phyloP scores from a whole-genome alignment of 805 yeast species.

The Ogataea allantospora region DNA sequence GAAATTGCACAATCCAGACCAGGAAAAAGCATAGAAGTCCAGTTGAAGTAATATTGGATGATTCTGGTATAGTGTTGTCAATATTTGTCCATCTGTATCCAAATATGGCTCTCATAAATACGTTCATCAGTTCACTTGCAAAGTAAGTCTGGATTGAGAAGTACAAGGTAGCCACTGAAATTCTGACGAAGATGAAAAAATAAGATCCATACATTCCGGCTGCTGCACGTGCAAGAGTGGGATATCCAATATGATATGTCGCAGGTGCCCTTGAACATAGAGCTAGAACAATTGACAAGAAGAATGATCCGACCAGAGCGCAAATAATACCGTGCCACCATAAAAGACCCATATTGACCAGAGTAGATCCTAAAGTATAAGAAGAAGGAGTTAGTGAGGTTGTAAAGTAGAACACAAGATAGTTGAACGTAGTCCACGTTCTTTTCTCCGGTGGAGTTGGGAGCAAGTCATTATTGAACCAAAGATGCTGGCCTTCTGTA shows the following conservation, averaged over 20 bases:
- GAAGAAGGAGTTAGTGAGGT: slow-evolving; percentile 22
- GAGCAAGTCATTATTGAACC: slow-evolving; percentile 36
- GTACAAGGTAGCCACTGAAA: slow-evolving; percentile 35
- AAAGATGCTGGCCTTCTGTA: too few species aligned
- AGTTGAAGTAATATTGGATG: slow-evolving; percentile 10
- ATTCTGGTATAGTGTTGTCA: slow-evolving; percentile 14
- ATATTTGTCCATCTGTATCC: slow-evolving; percentile 18
- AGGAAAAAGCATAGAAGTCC: slow-evolving; percentile 15
- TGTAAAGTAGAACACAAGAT: slow-evolving; percentile 12
- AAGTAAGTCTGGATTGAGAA: slow-evolving; percentile 36
- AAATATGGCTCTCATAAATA: slow-evolving; percentile 21
- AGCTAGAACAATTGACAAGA: slow-evolving; percentile 15
- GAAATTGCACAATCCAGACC: slow-evolving; percentile 19
- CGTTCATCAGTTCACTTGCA: slow-evolving; percentile 32
- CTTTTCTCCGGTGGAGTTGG: slow-evolving; percentile 33
- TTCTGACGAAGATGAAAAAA: slow-evolving; percentile 34
- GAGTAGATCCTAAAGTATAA: slow-evolving; percentile 23
- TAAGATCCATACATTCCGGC: slow-evolving; percentile 37
- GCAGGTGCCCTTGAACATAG: slow-evolving; percentile 16
- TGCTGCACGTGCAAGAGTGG: slow-evolving; percentile 35
- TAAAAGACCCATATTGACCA: slow-evolving; percentile 21
- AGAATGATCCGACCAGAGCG: too few species aligned
- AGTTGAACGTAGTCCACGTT: slow-evolving; percentile 30
- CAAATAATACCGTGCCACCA: slow-evolving; percentile 24
- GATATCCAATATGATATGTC: slow-evolving; percentile 35